These are phyloP conservation scores for Coleophoma eucalyptorum DNA, from an alignment of 2,329 filamentous ascomycete species.

Conservation along the genomic window DNA sequence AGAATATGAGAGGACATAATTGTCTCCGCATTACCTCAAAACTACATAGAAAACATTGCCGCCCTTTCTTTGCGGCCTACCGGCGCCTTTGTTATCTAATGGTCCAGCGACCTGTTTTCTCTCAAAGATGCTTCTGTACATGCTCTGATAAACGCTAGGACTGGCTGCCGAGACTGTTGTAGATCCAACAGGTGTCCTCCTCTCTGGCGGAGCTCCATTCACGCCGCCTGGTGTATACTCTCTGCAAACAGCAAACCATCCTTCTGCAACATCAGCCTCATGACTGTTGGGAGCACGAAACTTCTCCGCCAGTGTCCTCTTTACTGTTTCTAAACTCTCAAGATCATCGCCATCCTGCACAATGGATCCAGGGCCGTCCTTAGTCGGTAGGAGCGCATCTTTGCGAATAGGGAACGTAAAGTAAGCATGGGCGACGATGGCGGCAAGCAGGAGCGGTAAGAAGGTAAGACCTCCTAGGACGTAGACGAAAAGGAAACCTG, in stretches of 20 bases:
- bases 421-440: conserved; percentile 64
- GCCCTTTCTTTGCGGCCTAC: conserved; percentile 47
- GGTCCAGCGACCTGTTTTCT: conserved; percentile 52
- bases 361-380: conserved; percentile 35
- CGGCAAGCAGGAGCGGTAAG: conserved; percentile 64
- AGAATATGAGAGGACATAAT: not conserved
- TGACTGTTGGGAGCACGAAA: conserved; percentile 50
- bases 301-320: conserved; percentile 56
- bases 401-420: conserved; percentile 57
- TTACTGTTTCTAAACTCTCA: conserved; percentile 56
- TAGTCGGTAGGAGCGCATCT: conserved; percentile 30
- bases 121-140: conserved; percentile 96
- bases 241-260: conserved; percentile 92
- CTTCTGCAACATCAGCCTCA: conserved; percentile 77
- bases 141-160: conserved; percentile 94
- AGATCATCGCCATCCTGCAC: conserved; percentile 62
- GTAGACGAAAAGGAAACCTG: conserved; percentile 68
- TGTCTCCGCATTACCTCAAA: conserved; percentile 54
- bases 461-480: conserved; percentile 86
- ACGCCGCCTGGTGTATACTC: conserved; percentile 90
- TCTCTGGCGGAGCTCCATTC: conserved; percentile 88
- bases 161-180: conserved; percentile 73
- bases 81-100: conserved; percentile 26
- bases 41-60: conserved; percentile 94
- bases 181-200: conserved; percentile 74